Base-by-base conservation (phyloP, 805 yeast genomes). In the Metschnikowia cubensis region DNA sequence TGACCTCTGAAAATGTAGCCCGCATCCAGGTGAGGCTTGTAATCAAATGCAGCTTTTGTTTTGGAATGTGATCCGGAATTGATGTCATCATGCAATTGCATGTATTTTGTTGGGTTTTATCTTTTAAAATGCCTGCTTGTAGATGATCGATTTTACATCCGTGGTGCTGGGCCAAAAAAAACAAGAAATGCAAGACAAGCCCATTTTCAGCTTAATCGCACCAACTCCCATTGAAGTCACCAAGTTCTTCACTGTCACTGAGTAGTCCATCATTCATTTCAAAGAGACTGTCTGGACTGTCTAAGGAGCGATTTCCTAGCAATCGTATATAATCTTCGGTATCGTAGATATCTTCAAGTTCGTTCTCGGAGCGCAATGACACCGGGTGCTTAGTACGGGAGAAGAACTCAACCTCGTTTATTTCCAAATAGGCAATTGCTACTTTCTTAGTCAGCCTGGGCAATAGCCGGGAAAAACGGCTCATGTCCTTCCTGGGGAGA, bases 301-400 rank as follows among this genome's bases (percentile, higher is more conserved):
- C 31, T 5, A 37, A 33, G 14, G 45, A n/a, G 3, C 45, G 36
- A 14, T 42, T 14, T 14, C 37, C 45, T 42, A 42, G 37, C 32
- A 42, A 42, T 33, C 37, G 36, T 21, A 20, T 13, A 11, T 42
- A 42, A 7, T 42, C 37, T 14, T n/a, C 20, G 29, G 45, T 42
- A 31, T 17, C 59, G 50, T 70, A 68, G 0, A 70, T 50, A 35
- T 63, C 62, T 25, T 36, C 48, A 14, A 69, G 56, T 6, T 38
- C 37, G 1, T 57, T 61, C 25, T 69, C 70, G 22, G 57, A 34
- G 3, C 25, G 20, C 40, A 47, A 45, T 21, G 57, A 54, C 33
- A 68, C 60, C 11, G 32, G 17, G 41, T 61, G 51, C 48, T 64
- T 70, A 49, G 71, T 73, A 42, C 71, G 56, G 45, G 62, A 66